Percentiles rank a stretch among this genome's conserved stretches.
phyloP scores from a whole-genome alignment of 2,329 filamentous ascomycete genomes.

The Fusarium bulbicola region DNA sequence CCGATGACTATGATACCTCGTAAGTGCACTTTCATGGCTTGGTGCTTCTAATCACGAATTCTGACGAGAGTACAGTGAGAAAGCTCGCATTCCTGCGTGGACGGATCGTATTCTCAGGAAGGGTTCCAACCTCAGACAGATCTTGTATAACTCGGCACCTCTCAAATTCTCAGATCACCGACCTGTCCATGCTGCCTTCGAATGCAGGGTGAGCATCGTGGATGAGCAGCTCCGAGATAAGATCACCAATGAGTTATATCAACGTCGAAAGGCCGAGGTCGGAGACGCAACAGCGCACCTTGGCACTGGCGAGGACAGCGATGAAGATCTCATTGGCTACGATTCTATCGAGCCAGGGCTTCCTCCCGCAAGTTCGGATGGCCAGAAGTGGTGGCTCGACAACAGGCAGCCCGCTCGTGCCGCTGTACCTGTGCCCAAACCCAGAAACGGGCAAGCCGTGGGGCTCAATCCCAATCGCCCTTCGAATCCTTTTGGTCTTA shows the following conservation, averaged over 20 bases:
- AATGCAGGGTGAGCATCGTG: conserved; percentile 82
- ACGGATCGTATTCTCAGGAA: conserved; percentile 92
- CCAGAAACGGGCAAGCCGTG: conserved; percentile 60
- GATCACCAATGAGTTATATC: conserved; percentile 80
- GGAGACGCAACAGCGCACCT: conserved; percentile 69
- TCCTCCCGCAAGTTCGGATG: conserved; percentile 72
- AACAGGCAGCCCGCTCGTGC: conserved; percentile 80
- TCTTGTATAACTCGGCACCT: conserved; percentile 83
- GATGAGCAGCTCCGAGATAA: conserved; percentile 77
- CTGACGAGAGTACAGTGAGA: conserved; percentile 69
- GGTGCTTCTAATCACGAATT: not conserved
- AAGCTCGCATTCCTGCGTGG: conserved; percentile 95
- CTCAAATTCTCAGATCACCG: conserved; percentile 93
- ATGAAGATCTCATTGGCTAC: conserved; percentile 83
- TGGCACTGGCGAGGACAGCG: conserved; percentile 62
- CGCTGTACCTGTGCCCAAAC: conserved; percentile 69
- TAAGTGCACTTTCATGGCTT: conserved; percentile 52
- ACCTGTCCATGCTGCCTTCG: conserved; percentile 92
- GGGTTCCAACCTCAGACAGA: conserved; percentile 82
- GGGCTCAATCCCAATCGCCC: conserved; percentile 77
- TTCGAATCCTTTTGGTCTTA: conserved; percentile 82
- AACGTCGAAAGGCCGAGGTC: conserved; percentile 71
- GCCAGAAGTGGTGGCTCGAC: conserved; percentile 76
- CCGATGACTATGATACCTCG: conserved; percentile 91
- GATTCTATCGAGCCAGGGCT: conserved; percentile 83